Conservation (phyloP, 495 filamentous ascomycete genomes). For the Penicillium cinerascens region DNA sequence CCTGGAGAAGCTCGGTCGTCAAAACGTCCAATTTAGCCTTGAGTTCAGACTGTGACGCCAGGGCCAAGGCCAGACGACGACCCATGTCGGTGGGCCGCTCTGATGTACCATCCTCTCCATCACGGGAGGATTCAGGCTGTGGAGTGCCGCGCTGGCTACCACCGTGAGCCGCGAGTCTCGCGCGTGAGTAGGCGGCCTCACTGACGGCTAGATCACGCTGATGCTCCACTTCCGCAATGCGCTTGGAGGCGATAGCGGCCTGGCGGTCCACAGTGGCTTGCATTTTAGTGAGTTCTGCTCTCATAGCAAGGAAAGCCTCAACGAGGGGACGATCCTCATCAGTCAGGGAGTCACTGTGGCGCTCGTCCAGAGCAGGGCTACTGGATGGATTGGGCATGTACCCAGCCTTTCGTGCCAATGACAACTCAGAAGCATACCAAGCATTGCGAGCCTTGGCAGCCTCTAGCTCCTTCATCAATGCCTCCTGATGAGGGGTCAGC, state of each 20-base stretch:
- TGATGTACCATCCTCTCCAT: constrained; percentile 51
- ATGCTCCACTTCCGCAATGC: constrained; percentile 88
- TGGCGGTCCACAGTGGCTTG: constrained; percentile 85
- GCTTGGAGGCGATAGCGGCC: constrained; percentile 74
- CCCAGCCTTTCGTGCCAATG: constrained; percentile 81
- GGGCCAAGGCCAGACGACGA: constrained; percentile 73
- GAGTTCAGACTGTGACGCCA: constrained; percentile 74
- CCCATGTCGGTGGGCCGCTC: constrained; percentile 76
- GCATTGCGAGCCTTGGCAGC: constrained; percentile 78
- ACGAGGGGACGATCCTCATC: constrained; percentile 90
- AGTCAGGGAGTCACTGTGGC: constrained; percentile 68
- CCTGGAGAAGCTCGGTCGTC: constrained; percentile 67
- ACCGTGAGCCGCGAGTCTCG: constrained; percentile 80
- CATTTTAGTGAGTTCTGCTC: constrained; percentile 68
- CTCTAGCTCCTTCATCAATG: constrained; percentile 78
- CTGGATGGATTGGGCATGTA: constrained; percentile 72
- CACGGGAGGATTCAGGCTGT: constrained; percentile 60
- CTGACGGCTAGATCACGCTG: constrained; percentile 90
- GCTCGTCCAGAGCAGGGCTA: constrained; percentile 72
- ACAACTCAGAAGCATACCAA: constrained; percentile 95
- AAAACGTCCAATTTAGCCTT: constrained; percentile 65
- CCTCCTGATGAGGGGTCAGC: constrained; percentile 47
- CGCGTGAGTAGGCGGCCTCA: constrained; percentile 92
- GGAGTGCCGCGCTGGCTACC: constrained; percentile 69
- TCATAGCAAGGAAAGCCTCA: constrained; percentile 89